Evolutionary conservation across 1,139 yeast genomes (phyloP), one percentile per base, ranked within the genome.

Genomic region (Zygoascus sp.): DNA sequence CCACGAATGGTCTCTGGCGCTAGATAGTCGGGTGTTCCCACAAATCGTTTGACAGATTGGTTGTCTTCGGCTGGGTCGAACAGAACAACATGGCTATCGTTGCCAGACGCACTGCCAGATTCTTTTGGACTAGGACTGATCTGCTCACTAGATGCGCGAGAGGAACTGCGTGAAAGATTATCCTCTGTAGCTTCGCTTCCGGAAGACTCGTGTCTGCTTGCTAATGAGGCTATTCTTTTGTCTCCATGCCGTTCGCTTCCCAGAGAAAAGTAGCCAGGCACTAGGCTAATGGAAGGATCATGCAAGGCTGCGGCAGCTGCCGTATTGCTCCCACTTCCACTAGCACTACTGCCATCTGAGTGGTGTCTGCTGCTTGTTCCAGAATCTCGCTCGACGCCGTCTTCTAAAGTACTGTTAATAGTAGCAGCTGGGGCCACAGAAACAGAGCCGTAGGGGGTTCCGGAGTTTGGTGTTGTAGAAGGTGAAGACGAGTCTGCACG

Each of bases 1-100:
- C 97, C 97, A 42, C 77, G 73, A 53, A 94, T 88, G 0, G 97
- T 90, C 62, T 94, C 99, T 0, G 99, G 99, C 0, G 99, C 95
- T 36, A 94, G 75, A 64, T 94, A 94, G 62, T 94, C 99, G 0
- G 99, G 98, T 0, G 99, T 94, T 0, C 99, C 99, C 32, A 89
- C 96, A 60, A 92, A 90, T 54, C 76, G 79, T 47, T 76, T 74
- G 21, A 57, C 46, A 8, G 34, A n/a, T 3, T 13, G 25, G 22
- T 19, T 32, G 20, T 32, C 39, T 40, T 52, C 56, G 4, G 50
- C 52, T 11, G 61, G 65, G 44, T 58, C 64, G 41, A 56, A 60
- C 32, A 61, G 46, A 5, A 58, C 60, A 34, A 54, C 50, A 22
- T 52, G 53, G 5, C 57, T 54, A 16, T 32, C 32, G 19, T 28